Percentiles rank a stretch among this genome's conserved stretches.
Conservation (phyloP, 163 green algal genomes). For the Smithsoniella earleae region DNA sequence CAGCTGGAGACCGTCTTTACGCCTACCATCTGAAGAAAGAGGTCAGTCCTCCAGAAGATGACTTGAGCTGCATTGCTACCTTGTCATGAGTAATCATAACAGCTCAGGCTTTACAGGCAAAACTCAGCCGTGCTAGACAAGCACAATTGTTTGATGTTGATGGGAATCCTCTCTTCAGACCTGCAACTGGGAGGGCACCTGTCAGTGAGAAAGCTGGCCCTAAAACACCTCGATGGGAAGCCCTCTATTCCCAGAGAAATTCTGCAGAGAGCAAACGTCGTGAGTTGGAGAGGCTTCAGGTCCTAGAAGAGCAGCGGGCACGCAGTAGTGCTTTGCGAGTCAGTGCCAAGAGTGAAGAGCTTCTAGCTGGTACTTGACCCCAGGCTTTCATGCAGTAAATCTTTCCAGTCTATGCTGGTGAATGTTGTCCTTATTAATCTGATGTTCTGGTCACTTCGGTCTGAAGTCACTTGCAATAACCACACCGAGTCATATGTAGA, state of each 20-base stretch:
- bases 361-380: not conserved
- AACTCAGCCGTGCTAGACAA: conserved; percentile 9
- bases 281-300: conserved; percentile 9
- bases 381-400: too few species aligned
- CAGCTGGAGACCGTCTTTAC: conserved; percentile 2
- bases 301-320: not conserved
- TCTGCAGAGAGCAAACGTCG: not conserved
- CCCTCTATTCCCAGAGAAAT: not conserved
- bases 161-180: not conserved
- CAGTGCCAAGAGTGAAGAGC: not conserved
- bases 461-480: too few species aligned
- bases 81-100: too few species aligned
- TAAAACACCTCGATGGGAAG: conserved; percentile 1
- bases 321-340: not conserved
- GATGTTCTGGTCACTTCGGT: too few species aligned
- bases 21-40: conserved; percentile 25
- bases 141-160: conserved; percentile 16
- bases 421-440: too few species aligned
- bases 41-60: not conserved
- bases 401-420: too few species aligned
- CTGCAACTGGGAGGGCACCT: not conserved
- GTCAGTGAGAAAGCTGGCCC: too few species aligned
- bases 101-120: not conserved
- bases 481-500: too few species aligned
- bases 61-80: too few species aligned